Percentiles rank a stretch among this genome's conserved stretches.
phyloP scores from a whole-genome alignment of 2,329 filamentous ascomycete species.

The Drechslera avenae region DNA sequence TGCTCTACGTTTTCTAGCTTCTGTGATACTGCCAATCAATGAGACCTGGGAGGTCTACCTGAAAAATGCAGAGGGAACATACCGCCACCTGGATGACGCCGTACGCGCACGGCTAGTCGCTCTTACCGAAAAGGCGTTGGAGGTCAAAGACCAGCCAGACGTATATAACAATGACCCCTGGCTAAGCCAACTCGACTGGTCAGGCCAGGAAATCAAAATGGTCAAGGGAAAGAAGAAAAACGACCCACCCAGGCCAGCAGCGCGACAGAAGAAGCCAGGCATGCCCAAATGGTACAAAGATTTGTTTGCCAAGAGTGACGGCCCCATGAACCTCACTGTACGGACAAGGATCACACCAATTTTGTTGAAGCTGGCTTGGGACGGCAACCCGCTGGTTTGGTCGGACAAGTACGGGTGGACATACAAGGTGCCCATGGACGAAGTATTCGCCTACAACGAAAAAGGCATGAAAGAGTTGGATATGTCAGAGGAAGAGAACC shows the following conservation, averaged over 20 bases:
- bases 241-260: conserved; percentile 76
- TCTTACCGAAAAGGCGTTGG: conserved; percentile 77
- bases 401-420: conserved; percentile 93
- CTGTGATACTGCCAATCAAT: conserved; percentile 89
- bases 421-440: conserved; percentile 71
- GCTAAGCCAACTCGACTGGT: conserved; percentile 94
- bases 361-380: conserved; percentile 83
- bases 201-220: conserved; percentile 88
- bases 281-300: conserved; percentile 98
- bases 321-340: conserved; percentile 77
- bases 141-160: conserved; percentile 70
- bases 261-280: conserved; percentile 88
- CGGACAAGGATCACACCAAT: conserved; percentile 87
- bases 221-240: conserved; percentile 87
- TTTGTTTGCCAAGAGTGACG: conserved; percentile 72
- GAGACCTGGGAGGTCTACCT: conserved; percentile 87
- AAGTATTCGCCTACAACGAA: conserved; percentile 68
- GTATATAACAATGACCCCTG: conserved; percentile 83
- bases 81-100: conserved; percentile 74
- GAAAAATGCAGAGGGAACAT: conserved; percentile 81
- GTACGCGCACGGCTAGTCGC: conserved; percentile 76
- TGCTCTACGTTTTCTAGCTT: conserved; percentile 87
- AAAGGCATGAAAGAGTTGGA: conserved; percentile 76
- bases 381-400: conserved; percentile 88
- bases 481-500: conserved; percentile 74